Evolutionary conservation across 2,329 filamentous ascomycete genomes (phyloP), one percentile per base, ranked within the genome.

Genomic region (Phialophora tarda): DNA sequence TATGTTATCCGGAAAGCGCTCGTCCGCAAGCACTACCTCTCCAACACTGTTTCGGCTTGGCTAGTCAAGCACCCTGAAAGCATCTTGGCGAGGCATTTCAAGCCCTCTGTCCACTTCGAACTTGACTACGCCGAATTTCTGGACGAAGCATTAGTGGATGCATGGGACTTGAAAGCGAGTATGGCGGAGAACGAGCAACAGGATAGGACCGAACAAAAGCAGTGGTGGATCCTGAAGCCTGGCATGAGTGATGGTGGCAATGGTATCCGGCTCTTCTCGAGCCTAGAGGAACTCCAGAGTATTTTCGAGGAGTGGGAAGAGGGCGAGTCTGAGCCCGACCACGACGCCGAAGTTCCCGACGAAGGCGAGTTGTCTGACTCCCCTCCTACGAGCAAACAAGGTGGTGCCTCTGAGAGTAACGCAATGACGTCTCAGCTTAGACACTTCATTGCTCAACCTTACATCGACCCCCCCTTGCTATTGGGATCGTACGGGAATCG

Each of bases 161-260:
- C 91, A 0, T 98, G 90, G 77, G 95, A 98, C 74, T 79, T 99
- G 59, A 85, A 89, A 23, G 91, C 92, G 64, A 93, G 91, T 72
- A 84, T 96, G 77, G 85, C 86, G 34, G 83, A 83, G 54, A 97
- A 97, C 72, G 86, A 85, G 58, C 78, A 77, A 14, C 76, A 73
- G 32, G 28, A 48, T 21, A 47, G 28, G 6, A 28, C 62, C 7
- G 76, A 78, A 28, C 80, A 85, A 50, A 84, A 85, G 66, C 88
- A 96, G 76, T 99, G 94, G 94, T 99, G 95, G 95, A 98, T 99
- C 71, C 78, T 99, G 66, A 99, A 99, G 79, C 94, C 95, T 0
- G 91, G 94, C 8, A 98, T 99, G 95, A 97, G 92, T 77, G 95
- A 99, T 76, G 86, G 94, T 26, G 95, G 94, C 0, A 93, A 97